Conservation (phyloP, 2,329 filamentous ascomycete genomes). For the Alternaria sp. region DNA sequence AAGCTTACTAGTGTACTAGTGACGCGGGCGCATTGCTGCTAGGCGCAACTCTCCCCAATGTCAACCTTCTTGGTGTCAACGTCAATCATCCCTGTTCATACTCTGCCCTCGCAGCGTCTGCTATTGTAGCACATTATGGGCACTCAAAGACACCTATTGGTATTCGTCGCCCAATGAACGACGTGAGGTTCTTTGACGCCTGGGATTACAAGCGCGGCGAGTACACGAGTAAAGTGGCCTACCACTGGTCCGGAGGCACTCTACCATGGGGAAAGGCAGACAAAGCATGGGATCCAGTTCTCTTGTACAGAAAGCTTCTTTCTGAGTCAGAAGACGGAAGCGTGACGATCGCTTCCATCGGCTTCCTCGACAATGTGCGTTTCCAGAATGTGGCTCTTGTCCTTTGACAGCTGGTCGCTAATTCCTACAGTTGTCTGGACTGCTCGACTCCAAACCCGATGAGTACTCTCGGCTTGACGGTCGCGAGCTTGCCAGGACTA, state of each 20-base stretch:
- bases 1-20: background rate
- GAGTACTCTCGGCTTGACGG: background rate
- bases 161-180: background rate
- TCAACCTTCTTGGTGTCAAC: background rate
- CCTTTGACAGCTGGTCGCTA: background rate
- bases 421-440: background rate
- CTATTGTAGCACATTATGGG: background rate
- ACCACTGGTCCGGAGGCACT: background rate
- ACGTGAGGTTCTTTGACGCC: background rate
- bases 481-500: background rate
- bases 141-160: background rate
- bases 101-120: background rate
- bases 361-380: background rate
- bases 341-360: background rate
- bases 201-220: background rate
- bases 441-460: background rate
- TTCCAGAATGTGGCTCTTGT: background rate
- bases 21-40: background rate
- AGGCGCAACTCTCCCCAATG: background rate
- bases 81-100: background rate
- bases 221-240: constrained; percentile 2
- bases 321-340: background rate
- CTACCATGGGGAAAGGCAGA: background rate
- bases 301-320: background rate
- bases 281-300: background rate